Evolutionary conservation across 495 filamentous ascomycete species (phyloP).

Genomic region (Chaetomidium leptoderma): DNA sequence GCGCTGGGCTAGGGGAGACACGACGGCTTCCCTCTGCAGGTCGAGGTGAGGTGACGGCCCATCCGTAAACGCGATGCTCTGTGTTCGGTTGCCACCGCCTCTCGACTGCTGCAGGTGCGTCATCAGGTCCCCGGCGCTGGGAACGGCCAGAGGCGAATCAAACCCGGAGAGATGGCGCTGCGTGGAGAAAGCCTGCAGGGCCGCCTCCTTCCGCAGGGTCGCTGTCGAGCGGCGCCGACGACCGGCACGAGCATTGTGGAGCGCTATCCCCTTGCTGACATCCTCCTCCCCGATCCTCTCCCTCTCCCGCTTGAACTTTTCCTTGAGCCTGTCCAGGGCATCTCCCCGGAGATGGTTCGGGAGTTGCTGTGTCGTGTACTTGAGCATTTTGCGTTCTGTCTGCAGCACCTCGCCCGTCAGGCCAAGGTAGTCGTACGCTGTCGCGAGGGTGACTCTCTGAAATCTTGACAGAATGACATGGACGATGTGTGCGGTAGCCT

Average conservation of each 20-base stretch:
- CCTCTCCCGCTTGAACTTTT: conserved; percentile 82
- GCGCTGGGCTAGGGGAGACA: conserved; percentile 62
- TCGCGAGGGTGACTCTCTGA: conserved; percentile 89
- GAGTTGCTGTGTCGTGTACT: conserved; percentile 84
- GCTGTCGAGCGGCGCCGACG: conserved; percentile 68
- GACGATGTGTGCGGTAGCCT: conserved; percentile 93
- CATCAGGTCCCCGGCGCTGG: conserved; percentile 74
- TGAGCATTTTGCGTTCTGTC: conserved; percentile 87
- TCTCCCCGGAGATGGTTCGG: conserved; percentile 86
- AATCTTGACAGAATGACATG: conserved; percentile 93
- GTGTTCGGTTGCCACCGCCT: conserved; percentile 26
- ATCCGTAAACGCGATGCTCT: conserved; percentile 13
- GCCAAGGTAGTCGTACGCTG: conserved; percentile 89
- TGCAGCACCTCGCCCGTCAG: conserved; percentile 84
- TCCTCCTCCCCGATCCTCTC: conserved; percentile 84
- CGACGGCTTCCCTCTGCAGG: conserved; percentile 19
- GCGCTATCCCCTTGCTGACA: conserved; percentile 84
- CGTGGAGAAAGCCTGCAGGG: conserved; percentile 59
- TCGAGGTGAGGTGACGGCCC: conserved; percentile 18
- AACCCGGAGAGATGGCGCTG: conserved; percentile 35
- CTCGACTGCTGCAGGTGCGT: conserved; percentile 73
- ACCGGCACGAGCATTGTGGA: conserved; percentile 71
- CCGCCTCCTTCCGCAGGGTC: conserved; percentile 74
- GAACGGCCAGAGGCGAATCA: conserved; percentile 36
- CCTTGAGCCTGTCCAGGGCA: conserved; percentile 80